Base-by-base conservation (phyloP, 108 stramenopile species). In the Ochromonas danica region DNA sequence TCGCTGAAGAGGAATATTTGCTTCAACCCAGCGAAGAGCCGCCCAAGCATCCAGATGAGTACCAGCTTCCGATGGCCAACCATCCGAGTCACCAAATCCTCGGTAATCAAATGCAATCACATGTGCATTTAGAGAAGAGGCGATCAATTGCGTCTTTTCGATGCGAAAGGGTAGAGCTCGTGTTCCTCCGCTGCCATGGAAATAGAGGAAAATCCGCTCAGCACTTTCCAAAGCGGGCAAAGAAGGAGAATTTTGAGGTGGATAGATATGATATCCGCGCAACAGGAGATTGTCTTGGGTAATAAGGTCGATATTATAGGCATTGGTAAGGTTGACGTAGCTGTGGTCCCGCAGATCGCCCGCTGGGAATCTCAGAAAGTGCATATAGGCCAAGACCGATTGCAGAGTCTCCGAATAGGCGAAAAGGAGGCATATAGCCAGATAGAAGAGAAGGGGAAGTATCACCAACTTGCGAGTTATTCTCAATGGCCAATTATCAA, bases 51-150 rank as follows among this genome's bases (percentile, higher is more conserved):
- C 80, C 72, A 75, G 14, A 0, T 17, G 38, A 33, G 71, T 43
- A 27, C 80, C 80, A n/a, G 2, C 71, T 71, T 81, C 80, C 2
- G 60, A 40, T 33, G 80, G 80, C 27, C 27, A 75, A 1, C 80
- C 80, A 14, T 38, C 25, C n/a, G 80, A 81, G 41, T 81, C 80
- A 31, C 80, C 80, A 40, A 81, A 81, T 35, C 80, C 80, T 35
- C 80, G 72, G 38, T 81, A 81, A 40, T 81, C 80, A 25, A 81
- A 22, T 3, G 80, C 17, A 1, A 81, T 57, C 40, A 81, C 80
- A 57, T 81, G 80, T 41, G 72, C n/a, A 28, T 60, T 35, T 70
- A 81, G n/a, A 17, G 33, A 38, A 1, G n/a, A 60, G 10, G 80
- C 35, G 30, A 81, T 22, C 36, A 33, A 35, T 61, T 75, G 43